Percentiles rank a stretch among this genome's conserved stretches.
Evolutionary conservation across 2,329 filamentous ascomycete species (phyloP).

Genomic region (Chaetomium strumarium): DNA sequence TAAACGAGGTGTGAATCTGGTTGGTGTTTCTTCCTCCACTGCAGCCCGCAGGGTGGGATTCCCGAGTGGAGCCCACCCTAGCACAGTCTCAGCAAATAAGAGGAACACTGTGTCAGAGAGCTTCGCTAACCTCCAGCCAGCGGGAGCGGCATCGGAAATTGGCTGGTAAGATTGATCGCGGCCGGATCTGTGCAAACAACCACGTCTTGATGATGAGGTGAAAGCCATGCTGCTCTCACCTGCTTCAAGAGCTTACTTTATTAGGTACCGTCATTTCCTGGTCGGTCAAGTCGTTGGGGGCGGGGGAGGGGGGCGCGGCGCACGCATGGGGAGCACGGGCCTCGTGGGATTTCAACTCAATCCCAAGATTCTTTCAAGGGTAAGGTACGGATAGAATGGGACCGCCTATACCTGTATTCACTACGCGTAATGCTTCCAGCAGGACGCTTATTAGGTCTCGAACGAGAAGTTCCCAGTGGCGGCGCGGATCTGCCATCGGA

Average conservation of each 20-base stretch:
- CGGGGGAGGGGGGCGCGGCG: too few relatives aligned
- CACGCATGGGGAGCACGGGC: background rate
- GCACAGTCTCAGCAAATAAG: constrained; percentile 2
- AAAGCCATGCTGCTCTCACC: background rate
- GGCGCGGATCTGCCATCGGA: constrained; percentile 17
- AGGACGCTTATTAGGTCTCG: constrained; percentile 26
- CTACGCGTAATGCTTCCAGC: constrained; percentile 29
- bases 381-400: constrained; percentile 3
- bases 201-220: background rate
- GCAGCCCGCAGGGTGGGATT: background rate
- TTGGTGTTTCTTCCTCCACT: background rate
- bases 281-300: too few relatives aligned
- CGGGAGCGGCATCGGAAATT: constrained; percentile 14
- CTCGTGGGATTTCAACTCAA: background rate
- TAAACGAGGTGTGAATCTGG: background rate
- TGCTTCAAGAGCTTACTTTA: too few relatives aligned
- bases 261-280: background rate
- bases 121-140: background rate
- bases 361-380: background rate
- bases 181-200: constrained; percentile 13
- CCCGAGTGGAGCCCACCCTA: background rate
- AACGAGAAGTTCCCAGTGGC: constrained; percentile 9
- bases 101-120: constrained; percentile 5
- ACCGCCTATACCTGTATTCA: background rate
- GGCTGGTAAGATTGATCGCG: constrained; percentile 11